phyloP scores from a whole-genome alignment of 306 rosid species.

The Vachellia collinsii region DNA sequence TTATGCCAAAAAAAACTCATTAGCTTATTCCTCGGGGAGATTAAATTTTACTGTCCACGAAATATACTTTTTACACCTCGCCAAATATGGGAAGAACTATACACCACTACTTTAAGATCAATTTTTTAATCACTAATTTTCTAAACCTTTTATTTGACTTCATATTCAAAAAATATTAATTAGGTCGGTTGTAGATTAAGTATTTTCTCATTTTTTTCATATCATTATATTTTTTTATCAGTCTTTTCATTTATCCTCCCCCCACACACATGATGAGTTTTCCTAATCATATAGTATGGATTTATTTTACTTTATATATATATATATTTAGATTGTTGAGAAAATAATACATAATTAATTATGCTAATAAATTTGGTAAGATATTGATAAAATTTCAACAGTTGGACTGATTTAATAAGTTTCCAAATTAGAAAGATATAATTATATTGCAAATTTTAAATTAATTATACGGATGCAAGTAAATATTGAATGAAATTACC shows the following conservation, averaged over 20 bases:
- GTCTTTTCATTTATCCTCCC: not conserved
- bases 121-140: not conserved
- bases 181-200: not conserved
- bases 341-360: not conserved
- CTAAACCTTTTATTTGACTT: not conserved
- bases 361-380: not conserved
- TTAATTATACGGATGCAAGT: not conserved
- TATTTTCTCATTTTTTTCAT: not conserved
- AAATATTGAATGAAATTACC: not conserved
- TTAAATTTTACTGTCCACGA: not conserved
- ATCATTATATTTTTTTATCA: not conserved
- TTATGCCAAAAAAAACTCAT: not conserved
- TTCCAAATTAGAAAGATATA: not conserved
- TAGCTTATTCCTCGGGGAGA: not conserved
- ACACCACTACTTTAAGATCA: not conserved
- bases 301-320: not conserved
- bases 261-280: not conserved
- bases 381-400: not conserved
- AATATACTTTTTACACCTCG: not conserved
- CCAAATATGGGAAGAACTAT: not conserved
- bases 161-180: not conserved
- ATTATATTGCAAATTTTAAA: not conserved
- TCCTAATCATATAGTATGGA: not conserved
- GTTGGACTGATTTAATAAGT: not conserved
- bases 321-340: not conserved